phyloP scores from a whole-genome alignment of 148 eudicot genomes.

The Vaccinium myrtillus region DNA sequence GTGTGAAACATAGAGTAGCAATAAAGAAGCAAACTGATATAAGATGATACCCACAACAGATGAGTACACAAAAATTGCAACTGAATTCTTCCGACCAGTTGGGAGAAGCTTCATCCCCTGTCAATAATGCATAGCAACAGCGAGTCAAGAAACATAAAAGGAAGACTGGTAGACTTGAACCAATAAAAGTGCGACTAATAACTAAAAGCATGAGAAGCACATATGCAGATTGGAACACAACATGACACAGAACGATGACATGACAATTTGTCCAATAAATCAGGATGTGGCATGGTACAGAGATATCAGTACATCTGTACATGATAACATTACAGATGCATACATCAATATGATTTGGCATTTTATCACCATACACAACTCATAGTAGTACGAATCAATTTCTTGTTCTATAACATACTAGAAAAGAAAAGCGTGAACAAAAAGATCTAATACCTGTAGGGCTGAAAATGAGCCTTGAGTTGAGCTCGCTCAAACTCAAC shows the following conservation, averaged over 20 bases:
- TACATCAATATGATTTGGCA: no score
- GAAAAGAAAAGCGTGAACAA: neutral
- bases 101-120: conserved; percentile 99
- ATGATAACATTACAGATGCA: neutral
- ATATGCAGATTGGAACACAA: neutral
- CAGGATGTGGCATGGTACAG: neutral
- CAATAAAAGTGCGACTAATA: neutral
- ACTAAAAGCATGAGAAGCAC: neutral
- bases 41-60: conserved; percentile 54
- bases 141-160: neutral
- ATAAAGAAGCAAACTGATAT: conserved; percentile 8
- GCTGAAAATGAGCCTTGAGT: no score
- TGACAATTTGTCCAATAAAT: neutral
- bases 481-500: no score
- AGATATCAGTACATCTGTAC: neutral
- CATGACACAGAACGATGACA: neutral
- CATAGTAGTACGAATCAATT: neutral
- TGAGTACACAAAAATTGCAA: conserved; percentile 69
- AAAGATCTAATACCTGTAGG: neutral
- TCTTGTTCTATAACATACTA: neutral
- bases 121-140: conserved; percentile 5
- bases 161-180: neutral
- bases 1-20: neutral
- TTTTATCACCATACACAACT: neutral
- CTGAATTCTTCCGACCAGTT: conserved; percentile 74